Percentiles rank a stretch among this genome's conserved stretches.
phyloP scores from a whole-genome alignment of 257 asterid species.

The Forsythia viridissima region DNA sequence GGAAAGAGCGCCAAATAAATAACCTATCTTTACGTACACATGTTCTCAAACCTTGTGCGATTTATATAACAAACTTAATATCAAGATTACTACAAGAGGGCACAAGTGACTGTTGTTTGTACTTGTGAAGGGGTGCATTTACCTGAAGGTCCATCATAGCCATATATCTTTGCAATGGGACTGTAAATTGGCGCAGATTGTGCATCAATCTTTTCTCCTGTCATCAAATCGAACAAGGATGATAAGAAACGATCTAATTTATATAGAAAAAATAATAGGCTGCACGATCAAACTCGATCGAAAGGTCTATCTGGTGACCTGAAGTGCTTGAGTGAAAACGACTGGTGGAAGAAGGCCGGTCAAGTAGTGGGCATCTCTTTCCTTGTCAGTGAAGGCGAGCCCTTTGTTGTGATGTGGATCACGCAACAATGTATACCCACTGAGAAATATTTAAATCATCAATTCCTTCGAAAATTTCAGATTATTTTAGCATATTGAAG shows the following conservation, averaged over 20 bases:
- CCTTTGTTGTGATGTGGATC: slow-evolving; percentile 95
- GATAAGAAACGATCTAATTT: background rate
- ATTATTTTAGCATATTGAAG: background rate
- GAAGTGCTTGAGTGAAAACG: slow-evolving; percentile 75
- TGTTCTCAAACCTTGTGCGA: background rate
- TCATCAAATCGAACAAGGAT: slow-evolving; percentile 1
- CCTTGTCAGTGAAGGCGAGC: slow-evolving; percentile 73
- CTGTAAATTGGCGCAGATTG: slow-evolving; percentile 66
- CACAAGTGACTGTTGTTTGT: background rate
- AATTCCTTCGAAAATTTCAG: background rate
- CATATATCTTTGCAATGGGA: slow-evolving; percentile 84
- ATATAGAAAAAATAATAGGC: background rate
- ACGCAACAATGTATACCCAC: slow-evolving; percentile 77
- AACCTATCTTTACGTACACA: background rate
- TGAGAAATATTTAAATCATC: slow-evolving; percentile 29
- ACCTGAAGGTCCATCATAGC: slow-evolving; percentile 99
- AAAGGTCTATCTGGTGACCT: slow-evolving; percentile 46
- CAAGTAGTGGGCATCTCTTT: slow-evolving; percentile 90
- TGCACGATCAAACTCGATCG: background rate
- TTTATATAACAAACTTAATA: background rate
- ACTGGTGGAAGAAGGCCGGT: slow-evolving; percentile 86
- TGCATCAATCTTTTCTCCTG: slow-evolving; percentile 79
- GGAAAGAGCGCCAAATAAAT: background rate
- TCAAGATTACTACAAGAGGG: background rate
- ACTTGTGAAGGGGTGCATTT: slow-evolving; percentile 9